phyloP scores from a whole-genome alignment of 768 basidiomycete genomes.

The Tylopilus rubrobrunneus region DNA sequence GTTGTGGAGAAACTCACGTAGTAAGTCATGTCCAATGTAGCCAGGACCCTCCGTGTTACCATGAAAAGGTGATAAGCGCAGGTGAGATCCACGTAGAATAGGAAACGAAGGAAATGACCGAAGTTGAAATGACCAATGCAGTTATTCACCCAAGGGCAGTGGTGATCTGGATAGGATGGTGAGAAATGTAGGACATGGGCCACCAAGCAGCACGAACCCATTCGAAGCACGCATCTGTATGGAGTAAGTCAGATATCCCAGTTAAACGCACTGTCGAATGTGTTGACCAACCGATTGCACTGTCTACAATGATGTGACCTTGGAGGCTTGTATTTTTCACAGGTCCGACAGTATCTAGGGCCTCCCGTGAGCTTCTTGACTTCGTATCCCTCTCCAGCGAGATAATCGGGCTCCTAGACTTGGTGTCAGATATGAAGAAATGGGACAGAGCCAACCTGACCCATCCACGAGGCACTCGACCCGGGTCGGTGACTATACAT shows the following conservation, averaged over 20 bases:
- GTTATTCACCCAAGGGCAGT: slow-evolving; percentile 92
- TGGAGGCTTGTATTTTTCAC: slow-evolving; percentile 81
- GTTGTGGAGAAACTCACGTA: slow-evolving; percentile 43
- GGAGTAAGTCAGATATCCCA: slow-evolving; percentile 1
- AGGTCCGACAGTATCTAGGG: slow-evolving; percentile 84
- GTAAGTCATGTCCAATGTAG: slow-evolving; percentile 39
- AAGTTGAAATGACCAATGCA: slow-evolving; percentile 94
- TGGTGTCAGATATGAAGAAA: slow-evolving; percentile 5
- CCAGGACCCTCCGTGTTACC: slow-evolving; percentile 63
- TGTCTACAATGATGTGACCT: slow-evolving; percentile 89
- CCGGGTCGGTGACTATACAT: slow-evolving; percentile 81
- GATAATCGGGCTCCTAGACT: slow-evolving; percentile 62
- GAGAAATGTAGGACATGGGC: slow-evolving; percentile 1
- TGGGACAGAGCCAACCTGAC: slow-evolving; percentile 37
- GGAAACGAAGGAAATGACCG: slow-evolving; percentile 84
- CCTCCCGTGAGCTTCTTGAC: slow-evolving; percentile 84
- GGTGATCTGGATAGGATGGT: slow-evolving; percentile 56
- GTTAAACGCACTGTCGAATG: background rate
- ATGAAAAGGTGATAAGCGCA: slow-evolving; percentile 86
- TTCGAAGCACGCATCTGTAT: slow-evolving; percentile 76
- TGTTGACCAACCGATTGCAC: slow-evolving; percentile 65
- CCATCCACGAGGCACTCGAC: slow-evolving; percentile 75
- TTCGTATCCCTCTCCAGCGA: slow-evolving; percentile 69
- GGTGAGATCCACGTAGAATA: slow-evolving; percentile 88
- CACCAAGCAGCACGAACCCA: slow-evolving; percentile 53